Conservation (phyloP, 352 stramenopile species). For the Globisporangium echinulatum region DNA sequence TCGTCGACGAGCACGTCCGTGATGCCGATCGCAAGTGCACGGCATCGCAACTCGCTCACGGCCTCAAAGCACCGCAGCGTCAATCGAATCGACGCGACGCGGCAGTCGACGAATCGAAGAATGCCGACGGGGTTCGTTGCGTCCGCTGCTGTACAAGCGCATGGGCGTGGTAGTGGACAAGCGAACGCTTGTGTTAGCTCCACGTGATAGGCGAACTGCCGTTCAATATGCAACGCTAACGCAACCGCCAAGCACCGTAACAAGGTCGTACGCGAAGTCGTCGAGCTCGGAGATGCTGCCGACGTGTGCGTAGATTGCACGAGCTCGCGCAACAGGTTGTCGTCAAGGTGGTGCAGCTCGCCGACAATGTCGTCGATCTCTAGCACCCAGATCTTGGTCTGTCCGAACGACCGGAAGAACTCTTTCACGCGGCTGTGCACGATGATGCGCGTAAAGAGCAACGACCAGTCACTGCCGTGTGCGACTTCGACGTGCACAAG, state of each 20-base stretch:
- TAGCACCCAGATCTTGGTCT: constrained; percentile 65
- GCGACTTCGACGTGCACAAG: constrained; percentile 41
- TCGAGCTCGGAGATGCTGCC: neutral
- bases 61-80: constrained; percentile 28
- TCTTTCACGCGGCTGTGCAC: constrained; percentile 43
- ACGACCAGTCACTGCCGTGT: constrained; percentile 23
- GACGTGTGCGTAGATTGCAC: constrained; percentile 14
- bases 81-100: constrained; percentile 29
- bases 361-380: constrained; percentile 38
- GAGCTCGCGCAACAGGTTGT: constrained; percentile 22
- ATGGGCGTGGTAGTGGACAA: neutral
- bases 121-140: constrained; percentile 42
- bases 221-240: no score
- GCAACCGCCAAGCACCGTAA: neutral
- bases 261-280: neutral
- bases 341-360: constrained; percentile 30
- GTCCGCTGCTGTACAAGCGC: neutral
- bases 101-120: constrained; percentile 61
- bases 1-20: constrained; percentile 49
- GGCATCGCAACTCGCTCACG: constrained; percentile 26
- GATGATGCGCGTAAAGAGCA: constrained; percentile 40
- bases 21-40: constrained; percentile 44
- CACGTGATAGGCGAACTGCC: no score
- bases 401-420: constrained; percentile 71
- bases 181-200: no score